Conservation (phyloP, 2,329 filamentous ascomycete species). For the Thermochaetoides dissita region DNA sequence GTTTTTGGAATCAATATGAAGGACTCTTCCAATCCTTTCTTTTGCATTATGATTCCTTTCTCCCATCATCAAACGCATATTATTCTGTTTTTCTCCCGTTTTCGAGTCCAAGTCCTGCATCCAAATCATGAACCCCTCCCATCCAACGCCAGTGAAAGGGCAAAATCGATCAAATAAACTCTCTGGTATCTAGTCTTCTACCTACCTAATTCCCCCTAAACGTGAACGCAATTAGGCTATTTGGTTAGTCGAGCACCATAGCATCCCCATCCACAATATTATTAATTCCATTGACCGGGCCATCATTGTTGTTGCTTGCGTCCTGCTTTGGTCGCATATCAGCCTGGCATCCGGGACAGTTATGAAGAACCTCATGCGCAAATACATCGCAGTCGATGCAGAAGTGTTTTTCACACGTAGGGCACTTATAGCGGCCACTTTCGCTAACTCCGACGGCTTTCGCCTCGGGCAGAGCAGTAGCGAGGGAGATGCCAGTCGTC, state of each 20-base stretch:
- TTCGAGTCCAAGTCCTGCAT: neutral
- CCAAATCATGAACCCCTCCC: neutral
- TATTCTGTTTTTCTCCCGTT: neutral
- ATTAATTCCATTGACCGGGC: constrained; percentile 24
- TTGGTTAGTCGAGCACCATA: constrained; percentile 30
- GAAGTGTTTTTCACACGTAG: constrained; percentile 78
- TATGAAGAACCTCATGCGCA: constrained; percentile 85
- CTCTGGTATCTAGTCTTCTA: neutral
- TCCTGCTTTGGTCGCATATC: constrained; percentile 21
- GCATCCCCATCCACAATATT: constrained; percentile 16
- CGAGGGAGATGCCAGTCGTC: neutral
- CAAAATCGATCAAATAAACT: too few relatives aligned
- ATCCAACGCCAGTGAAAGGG: neutral
- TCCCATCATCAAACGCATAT: too few relatives aligned
- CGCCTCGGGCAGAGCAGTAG: constrained; percentile 15
- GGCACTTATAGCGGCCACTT: constrained; percentile 77
- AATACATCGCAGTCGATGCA: constrained; percentile 98
- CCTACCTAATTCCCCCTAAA: neutral
- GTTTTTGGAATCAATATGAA: too few relatives aligned
- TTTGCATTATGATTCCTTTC: too few relatives aligned
- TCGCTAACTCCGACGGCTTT: constrained; percentile 56
- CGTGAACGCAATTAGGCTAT: neutral
- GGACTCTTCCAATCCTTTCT: too few relatives aligned
- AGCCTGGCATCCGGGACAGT: constrained; percentile 79
- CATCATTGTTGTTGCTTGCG: constrained; percentile 7